Evolutionary conservation across 345 rosid species (phyloP), one percentile per base, ranked within the genome.

Genomic region (Acer campestre): DNA sequence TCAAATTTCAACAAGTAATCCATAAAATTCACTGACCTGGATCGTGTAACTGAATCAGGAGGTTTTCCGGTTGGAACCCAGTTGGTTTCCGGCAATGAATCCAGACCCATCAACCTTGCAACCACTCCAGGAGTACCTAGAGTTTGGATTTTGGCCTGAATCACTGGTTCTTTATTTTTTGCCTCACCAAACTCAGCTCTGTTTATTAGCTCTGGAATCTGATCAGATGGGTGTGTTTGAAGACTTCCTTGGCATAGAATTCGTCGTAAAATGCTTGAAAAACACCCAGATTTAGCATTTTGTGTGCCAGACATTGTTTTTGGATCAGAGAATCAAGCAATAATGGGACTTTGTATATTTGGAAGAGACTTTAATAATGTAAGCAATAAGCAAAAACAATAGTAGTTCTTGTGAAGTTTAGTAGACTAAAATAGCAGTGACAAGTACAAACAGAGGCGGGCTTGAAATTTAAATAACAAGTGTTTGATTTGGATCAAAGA

Each of bases 21-120:
- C 93, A 92, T 83, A 83, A 93, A 95, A 77, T 92, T 93, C 78
- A 91, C 99, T 16, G 98, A 95, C 88, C 89, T 83, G 75, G 97
- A 92, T 61, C 98, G 82, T 1, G 88, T 38, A 27, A 93, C 93
- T 11, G 83, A 72, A 6, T 88, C 86, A 8, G 90, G 85, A 44
- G 75, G 46, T 59, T 80, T 83, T 22, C 84, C 72, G 67, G 82
- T 81, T 2, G 88, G 86, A 48, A 80, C 73, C 84, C 82, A 82
- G 70, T 75, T 82, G 65, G 85, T 71, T 23, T 83, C 88, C 7
- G 93, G 96, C 81, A 88, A 70, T 0, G 97, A 87, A 5, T 90
- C 94, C 17, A 93, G 79, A 1, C 99, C 98, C 99, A 95, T 95
- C 58, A 95, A 81, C 83, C 90, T 91, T 6, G 99, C 94, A 49